Conservation (phyloP, 108 stramenopile genomes). For the Cyclostephanos tholiformis region DNA sequence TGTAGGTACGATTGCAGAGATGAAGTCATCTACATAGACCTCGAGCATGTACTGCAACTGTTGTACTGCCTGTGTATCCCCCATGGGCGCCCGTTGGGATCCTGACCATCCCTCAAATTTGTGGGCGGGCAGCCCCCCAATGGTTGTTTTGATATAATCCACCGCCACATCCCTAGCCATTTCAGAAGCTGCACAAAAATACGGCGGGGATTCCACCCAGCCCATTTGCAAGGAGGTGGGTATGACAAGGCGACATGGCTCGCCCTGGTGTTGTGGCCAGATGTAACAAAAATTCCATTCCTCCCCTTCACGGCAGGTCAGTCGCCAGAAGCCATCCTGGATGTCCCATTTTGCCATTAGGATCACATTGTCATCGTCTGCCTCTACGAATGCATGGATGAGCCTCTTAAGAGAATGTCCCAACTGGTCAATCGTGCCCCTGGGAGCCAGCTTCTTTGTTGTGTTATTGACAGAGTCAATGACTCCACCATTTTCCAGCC, state of each 20-base stretch:
- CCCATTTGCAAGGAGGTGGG: too few relatives aligned
- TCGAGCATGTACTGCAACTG: neutral
- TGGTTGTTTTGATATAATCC: neutral
- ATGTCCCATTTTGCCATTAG: too few relatives aligned
- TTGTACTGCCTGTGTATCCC: too few relatives aligned
- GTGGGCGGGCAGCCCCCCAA: neutral
- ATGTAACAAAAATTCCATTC: conserved; percentile 13
- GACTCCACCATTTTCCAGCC: neutral
- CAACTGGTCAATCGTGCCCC: conserved; percentile 2
- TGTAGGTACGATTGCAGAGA: neutral
- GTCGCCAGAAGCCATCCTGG: too few relatives aligned
- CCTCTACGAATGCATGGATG: neutral
- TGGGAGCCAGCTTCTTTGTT: neutral
- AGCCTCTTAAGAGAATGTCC: neutral
- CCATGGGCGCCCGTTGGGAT: too few relatives aligned
- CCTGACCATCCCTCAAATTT: neutral
- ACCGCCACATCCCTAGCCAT: neutral
- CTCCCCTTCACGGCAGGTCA: neutral
- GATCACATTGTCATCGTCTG: neutral
- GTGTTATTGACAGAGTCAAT: neutral
- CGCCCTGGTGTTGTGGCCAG: neutral
- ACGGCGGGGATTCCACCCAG: too few relatives aligned
- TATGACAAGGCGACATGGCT: neutral
- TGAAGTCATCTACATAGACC: conserved; percentile 1
- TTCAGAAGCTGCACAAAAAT: neutral